Conservation (phyloP, 2,329 filamentous ascomycete genomes). For the Hansfordia pulvinata region DNA sequence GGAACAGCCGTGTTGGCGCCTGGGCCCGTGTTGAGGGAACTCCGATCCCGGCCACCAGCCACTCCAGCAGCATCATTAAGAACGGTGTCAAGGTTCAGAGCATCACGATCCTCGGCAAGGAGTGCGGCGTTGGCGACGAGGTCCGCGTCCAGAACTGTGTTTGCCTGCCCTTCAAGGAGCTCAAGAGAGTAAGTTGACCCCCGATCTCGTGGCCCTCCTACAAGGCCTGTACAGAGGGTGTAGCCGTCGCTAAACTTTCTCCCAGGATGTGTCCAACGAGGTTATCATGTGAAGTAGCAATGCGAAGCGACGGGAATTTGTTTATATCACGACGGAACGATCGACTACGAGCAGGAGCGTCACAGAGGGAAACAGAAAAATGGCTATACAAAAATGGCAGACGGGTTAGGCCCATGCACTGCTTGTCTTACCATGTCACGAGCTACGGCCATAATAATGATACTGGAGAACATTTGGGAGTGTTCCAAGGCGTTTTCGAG, state of each 20-base stretch:
- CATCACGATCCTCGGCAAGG: slow-evolving; percentile 94
- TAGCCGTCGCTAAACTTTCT: slow-evolving; percentile 14
- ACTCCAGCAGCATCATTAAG: slow-evolving; percentile 91
- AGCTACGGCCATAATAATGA: too few relatives aligned
- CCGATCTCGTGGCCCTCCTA: not conserved
- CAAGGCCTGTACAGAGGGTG: slow-evolving; percentile 1
- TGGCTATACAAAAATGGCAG: too few relatives aligned
- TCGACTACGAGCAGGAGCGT: too few relatives aligned
- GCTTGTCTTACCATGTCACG: too few relatives aligned
- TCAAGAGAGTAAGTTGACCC: slow-evolving; percentile 66
- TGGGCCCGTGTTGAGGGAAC: slow-evolving; percentile 97
- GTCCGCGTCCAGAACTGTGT: slow-evolving; percentile 95
- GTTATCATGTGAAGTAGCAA: slow-evolving; percentile 78
- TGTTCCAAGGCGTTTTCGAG: too few relatives aligned
- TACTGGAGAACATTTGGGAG: too few relatives aligned
- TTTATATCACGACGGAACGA: too few relatives aligned
- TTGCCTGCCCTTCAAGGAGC: slow-evolving; percentile 92
- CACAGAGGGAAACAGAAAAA: too few relatives aligned
- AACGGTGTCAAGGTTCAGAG: slow-evolving; percentile 98
- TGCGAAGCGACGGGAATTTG: too few relatives aligned
- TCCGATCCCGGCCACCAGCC: slow-evolving; percentile 73
- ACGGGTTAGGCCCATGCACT: too few relatives aligned
- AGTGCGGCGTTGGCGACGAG: slow-evolving; percentile 87
- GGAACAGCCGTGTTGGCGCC: slow-evolving; percentile 91
- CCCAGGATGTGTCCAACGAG: slow-evolving; percentile 69